Evolutionary conservation across 768 basidiomycete species (phyloP), one percentile per base, ranked within the genome.

Genomic region (Guyanaporus albipodus): DNA sequence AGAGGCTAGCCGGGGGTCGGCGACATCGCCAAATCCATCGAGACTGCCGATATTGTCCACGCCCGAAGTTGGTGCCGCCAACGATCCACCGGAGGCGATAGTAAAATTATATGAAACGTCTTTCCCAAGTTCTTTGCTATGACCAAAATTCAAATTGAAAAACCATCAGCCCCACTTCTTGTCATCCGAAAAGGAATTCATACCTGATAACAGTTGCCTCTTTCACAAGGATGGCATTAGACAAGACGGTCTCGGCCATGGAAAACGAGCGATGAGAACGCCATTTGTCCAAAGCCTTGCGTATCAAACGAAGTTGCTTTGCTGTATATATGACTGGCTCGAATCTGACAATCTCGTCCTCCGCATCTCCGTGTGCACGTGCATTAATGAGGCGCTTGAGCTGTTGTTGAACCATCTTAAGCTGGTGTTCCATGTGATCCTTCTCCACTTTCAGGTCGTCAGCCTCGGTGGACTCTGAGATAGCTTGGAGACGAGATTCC

Each of bases 121-220:
- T 66, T 95, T 93, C 26, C 79, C 74, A 34, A 96, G 79, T 66
- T 94, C 90, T 61, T 85, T 87, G 70, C 92, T 93, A 61, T 32
- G 48, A 37, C 22, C 14, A 8, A 50, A 42, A 49, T 40, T 48
- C 46, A 23, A 52, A 48, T 48, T 18, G 27, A 43, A 45, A 35
- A 50, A 46, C 27, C 26, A 27, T 44, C 28, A 39, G 35, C 23
- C 15, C 34, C 37, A 26, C 32, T 40, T 42, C 31, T 12, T 38
- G 21, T 27, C 18, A 21, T 18, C 15, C 11, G 15, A 22, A 7
- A 38, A 49, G 23, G 31, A 32, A 46, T 8, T 3, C 76, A 36
- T 52, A 85, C 87, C 89, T 91, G 57, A 96, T 87, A 37, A 97
- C 76, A 65, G 96, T 97, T 6, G 92, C 95, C 68, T 99, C 96